These are phyloP conservation scores for Sarcodon aspratus DNA, from an alignment of 768 basidiomycete genomes.

Conservation along the genomic window DNA sequence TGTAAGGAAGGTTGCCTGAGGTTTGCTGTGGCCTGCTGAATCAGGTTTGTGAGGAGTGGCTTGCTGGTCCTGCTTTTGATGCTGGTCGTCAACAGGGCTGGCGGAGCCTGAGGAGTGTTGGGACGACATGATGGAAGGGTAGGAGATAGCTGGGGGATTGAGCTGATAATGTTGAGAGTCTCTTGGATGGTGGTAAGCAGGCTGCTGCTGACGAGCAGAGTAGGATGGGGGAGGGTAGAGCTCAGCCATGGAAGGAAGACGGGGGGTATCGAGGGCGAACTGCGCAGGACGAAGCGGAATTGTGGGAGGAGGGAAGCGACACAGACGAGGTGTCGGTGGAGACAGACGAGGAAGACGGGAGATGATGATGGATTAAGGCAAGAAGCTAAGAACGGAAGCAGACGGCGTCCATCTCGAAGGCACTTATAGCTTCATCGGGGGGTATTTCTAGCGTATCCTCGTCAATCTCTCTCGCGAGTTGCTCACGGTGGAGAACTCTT, in stretches of 20 bases:
- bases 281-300: slow-evolving; percentile 8
- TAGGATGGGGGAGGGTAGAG: slow-evolving; percentile 30
- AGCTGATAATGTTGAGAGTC: slow-evolving; percentile 12
- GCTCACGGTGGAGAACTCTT: too few species aligned
- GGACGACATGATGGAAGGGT: slow-evolving; percentile 2
- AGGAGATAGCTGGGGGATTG: slow-evolving; percentile 9
- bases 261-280: slow-evolving; percentile 4
- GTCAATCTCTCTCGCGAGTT: too few species aligned
- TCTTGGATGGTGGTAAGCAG: slow-evolving; percentile 16
- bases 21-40: slow-evolving; percentile 41
- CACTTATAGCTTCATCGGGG: not conserved
- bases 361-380: slow-evolving; percentile 5
- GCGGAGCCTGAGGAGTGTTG: slow-evolving; percentile 12
- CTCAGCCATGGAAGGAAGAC: slow-evolving; percentile 25
- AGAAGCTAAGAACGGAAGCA: not conserved
- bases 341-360: slow-evolving; percentile 7
- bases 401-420: not conserved
- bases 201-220: slow-evolving; percentile 30
- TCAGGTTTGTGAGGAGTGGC: slow-evolving; percentile 26
- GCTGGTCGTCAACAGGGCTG: slow-evolving; percentile 11
- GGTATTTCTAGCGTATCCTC: too few species aligned
- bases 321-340: not conserved
- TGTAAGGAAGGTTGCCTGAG: slow-evolving; percentile 91
- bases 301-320: slow-evolving; percentile 8
- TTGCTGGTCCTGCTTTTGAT: slow-evolving; percentile 25